Conservation (phyloP, 805 yeast genomes). For the Lipomyces orientalis region DNA sequence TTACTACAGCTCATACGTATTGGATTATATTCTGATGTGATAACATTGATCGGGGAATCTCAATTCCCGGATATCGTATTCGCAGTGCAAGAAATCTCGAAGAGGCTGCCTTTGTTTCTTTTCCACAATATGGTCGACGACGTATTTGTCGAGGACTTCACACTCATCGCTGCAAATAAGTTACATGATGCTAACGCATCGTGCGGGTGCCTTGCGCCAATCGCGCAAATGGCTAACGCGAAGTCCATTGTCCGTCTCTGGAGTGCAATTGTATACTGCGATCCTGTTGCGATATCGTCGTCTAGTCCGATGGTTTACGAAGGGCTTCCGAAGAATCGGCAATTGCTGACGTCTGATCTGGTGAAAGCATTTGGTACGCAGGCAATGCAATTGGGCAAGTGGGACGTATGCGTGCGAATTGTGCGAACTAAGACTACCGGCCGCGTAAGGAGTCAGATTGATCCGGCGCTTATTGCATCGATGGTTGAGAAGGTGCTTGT, state of each 20-base stretch:
- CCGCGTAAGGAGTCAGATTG: conserved; percentile 7
- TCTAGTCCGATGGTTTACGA: not conserved
- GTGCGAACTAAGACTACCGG: conserved; percentile 11
- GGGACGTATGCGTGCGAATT: conserved; percentile 11
- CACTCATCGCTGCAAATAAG: not conserved
- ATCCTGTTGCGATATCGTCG: not conserved
- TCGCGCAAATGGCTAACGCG: not conserved
- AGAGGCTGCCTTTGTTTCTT: not conserved
- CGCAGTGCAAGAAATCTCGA: not conserved
- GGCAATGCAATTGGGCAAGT: conserved; percentile 8
- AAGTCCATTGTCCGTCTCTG: not conserved
- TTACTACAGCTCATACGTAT: conserved; percentile 9
- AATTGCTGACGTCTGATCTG: conserved; percentile 8
- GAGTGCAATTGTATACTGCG: not conserved
- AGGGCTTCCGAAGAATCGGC: not conserved
- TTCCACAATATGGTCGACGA: not conserved
- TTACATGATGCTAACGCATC: not conserved
- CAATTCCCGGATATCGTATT: conserved; percentile 3
- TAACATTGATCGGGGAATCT: not conserved
- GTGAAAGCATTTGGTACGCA: conserved; percentile 14
- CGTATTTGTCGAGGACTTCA: not conserved
- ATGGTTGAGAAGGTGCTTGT: conserved; percentile 2
- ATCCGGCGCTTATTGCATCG: conserved; percentile 8
- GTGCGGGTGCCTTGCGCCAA: not conserved
- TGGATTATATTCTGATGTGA: conserved; percentile 1